Percentiles rank a stretch among this genome's conserved stretches.
Conservation (phyloP, 257 asterid species). For the Datura wrightii region DNA sequence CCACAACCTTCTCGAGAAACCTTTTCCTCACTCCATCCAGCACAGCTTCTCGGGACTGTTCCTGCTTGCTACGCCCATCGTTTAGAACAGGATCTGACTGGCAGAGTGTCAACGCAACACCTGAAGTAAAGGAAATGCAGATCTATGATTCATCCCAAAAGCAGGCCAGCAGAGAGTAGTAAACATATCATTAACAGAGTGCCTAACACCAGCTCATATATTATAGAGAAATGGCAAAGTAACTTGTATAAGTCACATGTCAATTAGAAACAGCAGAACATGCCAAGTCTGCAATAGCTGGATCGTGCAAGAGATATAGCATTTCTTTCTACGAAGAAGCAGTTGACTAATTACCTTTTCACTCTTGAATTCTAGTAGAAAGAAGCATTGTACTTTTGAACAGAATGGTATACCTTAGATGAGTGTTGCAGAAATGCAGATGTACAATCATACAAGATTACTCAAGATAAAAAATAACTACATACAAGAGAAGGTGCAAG, state of each 20-base stretch:
- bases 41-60: constrained; percentile 75
- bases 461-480: not conserved
- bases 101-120: constrained; percentile 87
- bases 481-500: constrained; percentile 5
- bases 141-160: not conserved
- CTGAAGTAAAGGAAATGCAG: constrained; percentile 46
- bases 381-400: not conserved
- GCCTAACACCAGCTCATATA: not conserved
- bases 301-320: constrained; percentile 3
- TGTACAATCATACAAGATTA: not conserved
- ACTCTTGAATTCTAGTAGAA: not conserved
- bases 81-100: constrained; percentile 84
- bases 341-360: not conserved
- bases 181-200: not conserved
- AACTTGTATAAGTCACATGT: not conserved
- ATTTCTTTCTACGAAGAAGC: not conserved
- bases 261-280: not conserved
- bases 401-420: not conserved
- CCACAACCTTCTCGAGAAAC: constrained; percentile 80
- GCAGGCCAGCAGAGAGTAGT: not conserved
- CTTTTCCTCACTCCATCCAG: constrained; percentile 81
- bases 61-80: constrained; percentile 73
- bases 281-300: not conserved
- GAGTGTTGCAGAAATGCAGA: not conserved
- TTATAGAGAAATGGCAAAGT: not conserved